These are phyloP conservation scores for Annulohypoxylon bovei DNA, from an alignment of 495 filamentous ascomycete species.

Conservation along the genomic window DNA sequence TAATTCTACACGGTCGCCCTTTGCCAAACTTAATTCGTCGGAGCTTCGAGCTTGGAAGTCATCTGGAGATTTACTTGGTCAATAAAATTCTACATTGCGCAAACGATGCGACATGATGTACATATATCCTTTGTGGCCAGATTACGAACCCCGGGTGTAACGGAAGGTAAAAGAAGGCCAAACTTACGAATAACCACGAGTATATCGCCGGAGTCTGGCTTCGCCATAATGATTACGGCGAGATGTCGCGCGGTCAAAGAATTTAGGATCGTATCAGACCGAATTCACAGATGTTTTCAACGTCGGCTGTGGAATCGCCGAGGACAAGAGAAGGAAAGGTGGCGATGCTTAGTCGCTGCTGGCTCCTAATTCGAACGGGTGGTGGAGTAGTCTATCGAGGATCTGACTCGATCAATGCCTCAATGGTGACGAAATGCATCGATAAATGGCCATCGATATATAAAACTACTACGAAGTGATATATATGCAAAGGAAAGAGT, in stretches of 20 bases:
- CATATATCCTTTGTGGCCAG: conserved; percentile 2
- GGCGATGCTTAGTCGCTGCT: conserved; percentile 22
- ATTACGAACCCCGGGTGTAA: conserved; percentile 3
- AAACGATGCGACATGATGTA: conserved; percentile 1
- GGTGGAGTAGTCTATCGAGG: conserved; percentile 43
- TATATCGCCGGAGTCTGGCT: conserved; percentile 72
- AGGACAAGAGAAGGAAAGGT: conserved; percentile 24
- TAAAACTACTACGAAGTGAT: conserved; percentile 25
- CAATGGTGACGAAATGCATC: conserved; percentile 43
- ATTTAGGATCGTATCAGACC: background rate
- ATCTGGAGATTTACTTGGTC: conserved; percentile 57
- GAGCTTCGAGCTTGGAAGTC: conserved; percentile 89
- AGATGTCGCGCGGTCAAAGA: conserved; percentile 7
- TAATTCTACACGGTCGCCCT: conserved; percentile 89
- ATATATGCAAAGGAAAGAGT: conserved; percentile 22
- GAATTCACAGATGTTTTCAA: conserved; percentile 21
- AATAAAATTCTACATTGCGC: conserved; percentile 20
- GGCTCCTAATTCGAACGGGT: conserved; percentile 34
- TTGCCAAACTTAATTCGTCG: conserved; percentile 89
- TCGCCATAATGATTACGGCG: conserved; percentile 44
- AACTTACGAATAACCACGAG: conserved; percentile 82
- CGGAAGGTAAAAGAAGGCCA: conserved; percentile 6
- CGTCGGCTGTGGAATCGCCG: conserved; percentile 11
- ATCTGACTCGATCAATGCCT: conserved; percentile 41
- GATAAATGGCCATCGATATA: conserved; percentile 23